Evolutionary conservation across 2,329 filamentous ascomycete genomes (phyloP).

Genomic region (Magnaporthiopsis incrustans): DNA sequence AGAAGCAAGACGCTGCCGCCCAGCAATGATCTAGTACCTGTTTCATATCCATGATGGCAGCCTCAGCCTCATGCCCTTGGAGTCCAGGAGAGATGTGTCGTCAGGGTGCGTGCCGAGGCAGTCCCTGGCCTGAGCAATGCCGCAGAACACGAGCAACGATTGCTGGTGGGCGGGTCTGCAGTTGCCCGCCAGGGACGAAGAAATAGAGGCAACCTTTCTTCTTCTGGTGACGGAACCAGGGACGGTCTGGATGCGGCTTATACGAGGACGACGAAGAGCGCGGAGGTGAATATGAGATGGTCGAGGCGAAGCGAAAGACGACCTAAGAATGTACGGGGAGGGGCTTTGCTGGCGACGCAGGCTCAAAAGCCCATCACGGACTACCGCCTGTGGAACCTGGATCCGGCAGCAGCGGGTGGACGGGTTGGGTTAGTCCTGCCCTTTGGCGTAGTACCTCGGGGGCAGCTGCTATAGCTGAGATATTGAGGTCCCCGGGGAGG

Average conservation of each 20-base stretch:
- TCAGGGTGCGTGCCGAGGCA: not conserved
- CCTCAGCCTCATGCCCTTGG: not conserved
- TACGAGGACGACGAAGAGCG: not conserved
- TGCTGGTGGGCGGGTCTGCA: not conserved
- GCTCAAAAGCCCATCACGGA: not conserved
- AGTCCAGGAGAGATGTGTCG: not conserved
- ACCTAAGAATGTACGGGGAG: not conserved
- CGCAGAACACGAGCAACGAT: not conserved
- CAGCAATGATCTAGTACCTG: slow-evolving; percentile 11
- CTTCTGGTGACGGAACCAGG: not conserved
- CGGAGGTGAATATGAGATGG: not conserved
- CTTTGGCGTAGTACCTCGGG: not conserved
- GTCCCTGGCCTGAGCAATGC: not conserved
- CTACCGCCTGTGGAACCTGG: not conserved
- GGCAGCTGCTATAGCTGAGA: not conserved
- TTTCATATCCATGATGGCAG: slow-evolving; percentile 17
- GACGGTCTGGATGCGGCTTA: not conserved
- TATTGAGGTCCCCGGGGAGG: not conserved
- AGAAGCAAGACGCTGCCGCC: not conserved
- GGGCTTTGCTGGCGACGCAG: not conserved
- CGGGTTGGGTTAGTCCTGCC: not conserved
- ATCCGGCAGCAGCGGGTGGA: not conserved
- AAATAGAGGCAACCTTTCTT: not conserved
- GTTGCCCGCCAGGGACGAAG: too few relatives aligned
- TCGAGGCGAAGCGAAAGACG: not conserved